These are phyloP conservation scores for Scedosporium dehoogii DNA, from an alignment of 2,329 filamentous ascomycete genomes.

Conservation along the genomic window DNA sequence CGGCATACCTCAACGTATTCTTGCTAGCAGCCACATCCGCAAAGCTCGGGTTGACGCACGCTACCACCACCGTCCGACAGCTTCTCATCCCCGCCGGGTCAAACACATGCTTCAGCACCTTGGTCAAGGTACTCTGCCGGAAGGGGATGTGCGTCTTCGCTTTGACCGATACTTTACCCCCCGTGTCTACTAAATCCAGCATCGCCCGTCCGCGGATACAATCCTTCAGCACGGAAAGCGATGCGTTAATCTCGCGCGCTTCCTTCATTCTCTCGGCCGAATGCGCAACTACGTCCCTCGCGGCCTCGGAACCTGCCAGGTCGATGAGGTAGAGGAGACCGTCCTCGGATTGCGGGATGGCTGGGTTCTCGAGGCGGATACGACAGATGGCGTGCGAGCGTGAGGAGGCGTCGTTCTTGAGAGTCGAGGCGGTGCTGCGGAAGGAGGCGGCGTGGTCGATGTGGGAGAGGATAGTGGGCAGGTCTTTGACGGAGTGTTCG, in stretches of 20 bases:
- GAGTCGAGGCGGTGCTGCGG: constrained; percentile 29
- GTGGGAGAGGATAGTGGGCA: constrained; percentile 18
- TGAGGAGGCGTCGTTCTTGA: constrained; percentile 36
- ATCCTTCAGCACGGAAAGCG: constrained; percentile 39
- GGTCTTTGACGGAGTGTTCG: constrained; percentile 24
- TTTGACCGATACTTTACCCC: too few species aligned
- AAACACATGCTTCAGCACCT: constrained; percentile 38
- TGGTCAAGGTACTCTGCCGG: constrained; percentile 35
- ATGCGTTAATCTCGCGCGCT: constrained; percentile 36
- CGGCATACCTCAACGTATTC: constrained; percentile 39
- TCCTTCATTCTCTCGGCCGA: constrained; percentile 33
- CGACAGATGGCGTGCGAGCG: constrained; percentile 39
- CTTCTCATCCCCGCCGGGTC: constrained; percentile 26
- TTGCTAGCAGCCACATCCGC: constrained; percentile 31
- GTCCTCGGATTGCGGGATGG: constrained; percentile 18
- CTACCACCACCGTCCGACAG: constrained; percentile 34
- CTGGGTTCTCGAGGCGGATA: constrained; percentile 25
- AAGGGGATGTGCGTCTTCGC: constrained; percentile 29
- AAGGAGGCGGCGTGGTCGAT: constrained; percentile 28
- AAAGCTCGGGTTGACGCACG: constrained; percentile 37
- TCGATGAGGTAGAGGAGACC: constrained; percentile 37
- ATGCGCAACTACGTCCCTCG: constrained; percentile 30
- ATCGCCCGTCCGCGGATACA: constrained; percentile 29
- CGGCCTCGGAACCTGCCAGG: constrained; percentile 37
- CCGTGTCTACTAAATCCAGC: not conserved